Percentiles rank a stretch among this genome's conserved stretches.
These are phyloP conservation scores for Podila epicladia DNA, from an alignment of 192 early-diverging fungal species.

Conservation along the genomic window DNA sequence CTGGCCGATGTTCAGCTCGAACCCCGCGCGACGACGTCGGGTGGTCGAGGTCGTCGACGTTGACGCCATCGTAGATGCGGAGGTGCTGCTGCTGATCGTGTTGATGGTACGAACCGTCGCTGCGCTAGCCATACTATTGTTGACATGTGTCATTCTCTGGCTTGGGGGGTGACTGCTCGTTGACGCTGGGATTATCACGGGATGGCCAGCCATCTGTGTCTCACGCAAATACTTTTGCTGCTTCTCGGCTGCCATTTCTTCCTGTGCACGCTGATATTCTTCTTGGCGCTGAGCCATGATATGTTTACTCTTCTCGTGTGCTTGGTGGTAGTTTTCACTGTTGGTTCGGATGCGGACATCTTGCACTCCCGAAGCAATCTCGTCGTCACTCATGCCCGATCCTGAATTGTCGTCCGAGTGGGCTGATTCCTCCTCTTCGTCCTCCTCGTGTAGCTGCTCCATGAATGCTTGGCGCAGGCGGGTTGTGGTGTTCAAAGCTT, in stretches of 20 bases:
- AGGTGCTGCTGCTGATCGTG: conserved; percentile 8
- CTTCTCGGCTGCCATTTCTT: conserved; percentile 37
- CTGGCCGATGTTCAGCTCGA: conserved; percentile 49
- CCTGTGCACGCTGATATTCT: conserved; percentile 38
- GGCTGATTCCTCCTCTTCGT: background rate
- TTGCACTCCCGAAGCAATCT: conserved; percentile 11
- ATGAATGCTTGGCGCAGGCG: conserved; percentile 23
- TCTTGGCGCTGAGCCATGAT: conserved; percentile 13
- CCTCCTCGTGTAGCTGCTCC: conserved; percentile 13
- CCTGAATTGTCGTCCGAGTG: conserved; percentile 10
- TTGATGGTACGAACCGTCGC: background rate
- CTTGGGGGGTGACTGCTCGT: background rate
- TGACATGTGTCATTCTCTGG: background rate
- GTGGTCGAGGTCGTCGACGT: conserved; percentile 5
- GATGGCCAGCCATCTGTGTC: conserved; percentile 25
- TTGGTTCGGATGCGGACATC: conserved; percentile 11
- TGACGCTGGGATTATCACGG: background rate
- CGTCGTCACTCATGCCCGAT: conserved; percentile 19
- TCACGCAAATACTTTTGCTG: conserved; percentile 17
- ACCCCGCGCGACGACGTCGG: conserved; percentile 29
- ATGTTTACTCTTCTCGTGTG: background rate
- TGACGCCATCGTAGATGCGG: conserved; percentile 2
- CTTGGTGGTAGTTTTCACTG: background rate
- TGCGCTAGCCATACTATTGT: background rate
- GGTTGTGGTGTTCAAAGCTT: background rate